Evolutionary conservation across 2,329 filamentous ascomycete species (phyloP), one percentile per base, ranked within the genome.

Genomic region (Aspergillus uvarum): DNA sequence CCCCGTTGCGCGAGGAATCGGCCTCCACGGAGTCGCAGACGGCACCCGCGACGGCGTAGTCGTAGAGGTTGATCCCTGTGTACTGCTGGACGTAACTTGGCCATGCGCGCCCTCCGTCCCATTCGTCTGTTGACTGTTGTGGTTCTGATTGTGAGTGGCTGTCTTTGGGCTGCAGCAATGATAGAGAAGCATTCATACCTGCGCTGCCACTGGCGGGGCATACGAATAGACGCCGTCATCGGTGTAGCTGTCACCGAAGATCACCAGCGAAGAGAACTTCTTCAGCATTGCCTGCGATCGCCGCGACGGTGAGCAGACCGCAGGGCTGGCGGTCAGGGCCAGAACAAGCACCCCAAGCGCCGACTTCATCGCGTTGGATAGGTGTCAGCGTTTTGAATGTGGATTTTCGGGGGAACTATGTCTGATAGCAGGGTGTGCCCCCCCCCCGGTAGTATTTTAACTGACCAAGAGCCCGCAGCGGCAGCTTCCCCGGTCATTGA

Each of bases 231-330:
- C 90, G 72, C 10, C 90, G 84, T 92, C 88, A 69, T 93, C 90
- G 0, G 89, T 91, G 69, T 89, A 92, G 74, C 88, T 91, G 73
- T 92, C 88, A 12, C 89, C 89, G 70, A 92, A 92, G 0, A 86
- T 60, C 12, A 65, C 48, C 12, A 61, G 44, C 14, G 85, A 87
- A 29, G 85, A 81, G 70, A 91, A 86, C 42, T 79, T 77, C 32
- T 12, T 21, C 1, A 44, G 56, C 14, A 44, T 6, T 19, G 38
- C 38, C 16, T 44, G 38, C 6, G 38, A 44, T 44, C 38, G 38
- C 16, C 16, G 14, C 16, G 38, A 1, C n/a, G 38, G 38, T 10
- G 38, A 16, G 38, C 38, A 44, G 6, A 44, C 38, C 8, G 16
- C 38, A 8, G 0, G 14, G 38, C 38, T 19, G 5, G 38, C 7